Percentiles rank a stretch among this genome's conserved stretches.
Evolutionary conservation across 225 moss, liverwort and hornwort genomes (phyloP).

Genomic region (Asterella californica): DNA sequence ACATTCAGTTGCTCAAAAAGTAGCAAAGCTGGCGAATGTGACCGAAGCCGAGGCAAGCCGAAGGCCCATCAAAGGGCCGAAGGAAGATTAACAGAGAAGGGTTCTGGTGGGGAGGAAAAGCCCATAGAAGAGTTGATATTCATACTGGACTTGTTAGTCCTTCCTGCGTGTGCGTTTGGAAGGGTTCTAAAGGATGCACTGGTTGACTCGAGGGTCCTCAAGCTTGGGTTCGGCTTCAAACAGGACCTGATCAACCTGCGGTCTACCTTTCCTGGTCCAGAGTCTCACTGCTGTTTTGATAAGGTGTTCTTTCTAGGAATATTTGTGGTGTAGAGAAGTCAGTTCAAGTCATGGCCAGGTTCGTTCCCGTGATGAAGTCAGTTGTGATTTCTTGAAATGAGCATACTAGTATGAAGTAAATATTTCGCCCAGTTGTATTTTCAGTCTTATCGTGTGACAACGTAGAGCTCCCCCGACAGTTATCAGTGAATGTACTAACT

Average conservation of each 20-base stretch:
- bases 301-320: constrained; percentile 52
- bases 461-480: not conserved
- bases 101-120: not conserved
- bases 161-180: constrained; percentile 55
- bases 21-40: not conserved
- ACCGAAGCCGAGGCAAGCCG: no score
- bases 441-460: not conserved
- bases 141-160: constrained; percentile 72
- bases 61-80: not conserved
- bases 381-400: not conserved
- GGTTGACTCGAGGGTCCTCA: constrained; percentile 60
- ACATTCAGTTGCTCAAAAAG: not conserved
- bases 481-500: not conserved
- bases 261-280: constrained; percentile 69
- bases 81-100: not conserved
- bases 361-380: not conserved
- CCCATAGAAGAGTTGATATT: constrained; percentile 56
- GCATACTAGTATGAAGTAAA: not conserved
- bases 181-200: constrained; percentile 64
- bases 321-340: not conserved
- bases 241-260: constrained; percentile 77
- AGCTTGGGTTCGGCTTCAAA: constrained; percentile 92
- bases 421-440: not conserved
- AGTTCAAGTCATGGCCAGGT: not conserved
- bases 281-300: constrained; percentile 75